A percentile compares a stretch with the other conserved stretches of the same genome.
Evolutionary conservation across 805 yeast genomes (phyloP).

Genomic region (Kockiozyma suomiensis): DNA sequence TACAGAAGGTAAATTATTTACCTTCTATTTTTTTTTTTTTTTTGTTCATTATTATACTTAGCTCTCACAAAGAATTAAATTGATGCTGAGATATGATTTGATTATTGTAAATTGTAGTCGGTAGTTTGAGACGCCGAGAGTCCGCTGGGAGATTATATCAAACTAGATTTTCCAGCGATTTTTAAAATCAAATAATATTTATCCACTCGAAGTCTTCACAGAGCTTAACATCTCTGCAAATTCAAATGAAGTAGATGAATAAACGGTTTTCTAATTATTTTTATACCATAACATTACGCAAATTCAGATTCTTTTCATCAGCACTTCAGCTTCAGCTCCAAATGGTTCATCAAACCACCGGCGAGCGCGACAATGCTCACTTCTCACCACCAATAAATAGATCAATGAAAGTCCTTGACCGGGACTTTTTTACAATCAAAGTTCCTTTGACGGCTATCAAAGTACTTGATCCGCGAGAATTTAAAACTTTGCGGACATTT

Average conservation of each 20-base stretch:
- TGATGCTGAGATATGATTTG: too few species aligned
- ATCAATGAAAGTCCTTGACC: conserved; percentile 55
- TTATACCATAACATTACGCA: background rate
- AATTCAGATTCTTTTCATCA: background rate
- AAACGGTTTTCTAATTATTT: background rate
- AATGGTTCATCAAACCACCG: background rate
- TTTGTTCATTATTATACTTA: too few species aligned
- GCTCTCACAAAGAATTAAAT: too few species aligned
- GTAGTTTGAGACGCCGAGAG: background rate
- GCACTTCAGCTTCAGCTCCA: background rate
- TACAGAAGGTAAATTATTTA: background rate
- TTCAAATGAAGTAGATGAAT: background rate
- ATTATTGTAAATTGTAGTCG: background rate
- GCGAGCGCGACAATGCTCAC: conserved; percentile 2
- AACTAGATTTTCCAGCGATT: background rate
- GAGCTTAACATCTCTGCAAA: background rate
- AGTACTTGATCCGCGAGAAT: conserved; percentile 64
- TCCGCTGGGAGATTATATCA: conserved; percentile 1
- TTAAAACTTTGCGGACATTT: conserved; percentile 66
- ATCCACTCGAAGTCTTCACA: too few species aligned
- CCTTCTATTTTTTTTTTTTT: too few species aligned
- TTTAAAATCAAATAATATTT: background rate
- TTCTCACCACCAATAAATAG: conserved; percentile 14
- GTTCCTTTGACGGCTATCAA: conserved; percentile 66
- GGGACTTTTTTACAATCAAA: conserved; percentile 59